Evolutionary conservation across 768 basidiomycete genomes (phyloP), one percentile per base, ranked within the genome.

Genomic region (Auricularia sp.): DNA sequence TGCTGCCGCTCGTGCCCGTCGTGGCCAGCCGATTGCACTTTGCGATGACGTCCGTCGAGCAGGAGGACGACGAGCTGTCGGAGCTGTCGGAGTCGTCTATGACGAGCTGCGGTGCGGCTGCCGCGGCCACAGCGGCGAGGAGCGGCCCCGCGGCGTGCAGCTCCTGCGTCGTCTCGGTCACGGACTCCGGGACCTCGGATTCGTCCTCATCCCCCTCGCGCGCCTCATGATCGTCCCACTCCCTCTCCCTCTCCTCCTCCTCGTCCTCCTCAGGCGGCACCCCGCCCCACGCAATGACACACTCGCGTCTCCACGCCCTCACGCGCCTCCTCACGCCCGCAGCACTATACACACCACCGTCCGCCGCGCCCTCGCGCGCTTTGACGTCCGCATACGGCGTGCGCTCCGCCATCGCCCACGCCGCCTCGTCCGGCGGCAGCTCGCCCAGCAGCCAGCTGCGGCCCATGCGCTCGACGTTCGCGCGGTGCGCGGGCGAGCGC

Each of bases 341-440:
- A 11, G 11, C 43, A 8, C 36, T 12, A 42, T 33, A 39, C 64
- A 71, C 69, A 56, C 80, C 76, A 33, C 82, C 72, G 68, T 83
- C 83, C 5, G 78, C 75, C 66, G 80, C 81, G 72, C 82, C 66
- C 33, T 71, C 74, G 36, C 77, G 70, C 54, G 29, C 29, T 2
- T 29, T 29, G 29, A 77, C 74, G 51, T 79, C 75, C 3, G 80
- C 82, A 16, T 74, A 74, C 72, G 78, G 75, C 23, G 80, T 83
- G 1, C 80, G 82, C 59, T 77, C 73, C 4, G 85, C 73, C 0
- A 78, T 81, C 12, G 76, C 71, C 54, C 77, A 84, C 3, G 80
- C 79, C 36, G 85, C 77, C 67, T 83, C 68, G 68, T 83, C 81
- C 43, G 73, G 72, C 29, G 82, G 76, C 11, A 79, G 75, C 65